Conservation (phyloP, 176 grass and related monocot species). For the Rhynchospora breviuscula region DNA sequence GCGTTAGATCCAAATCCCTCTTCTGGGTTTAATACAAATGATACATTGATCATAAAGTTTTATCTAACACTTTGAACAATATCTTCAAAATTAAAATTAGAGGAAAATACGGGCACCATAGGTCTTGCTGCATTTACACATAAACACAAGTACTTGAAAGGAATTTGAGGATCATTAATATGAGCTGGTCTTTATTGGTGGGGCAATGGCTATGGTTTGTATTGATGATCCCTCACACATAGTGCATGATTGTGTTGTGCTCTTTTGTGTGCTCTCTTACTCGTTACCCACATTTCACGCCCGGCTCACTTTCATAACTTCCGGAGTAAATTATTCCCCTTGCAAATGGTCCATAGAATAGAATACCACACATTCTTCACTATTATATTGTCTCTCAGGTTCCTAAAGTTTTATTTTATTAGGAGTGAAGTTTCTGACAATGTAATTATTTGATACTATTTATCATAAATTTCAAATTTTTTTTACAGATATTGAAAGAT, state of each 20-base stretch:
- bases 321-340: neutral
- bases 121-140: neutral
- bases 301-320: neutral
- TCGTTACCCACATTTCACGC: constrained; percentile 6
- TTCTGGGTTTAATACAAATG: too few species aligned
- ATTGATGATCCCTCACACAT: constrained; percentile 11
- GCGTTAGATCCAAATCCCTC: too few species aligned
- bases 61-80: neutral
- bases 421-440: neutral
- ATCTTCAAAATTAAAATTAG: neutral
- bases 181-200: neutral
- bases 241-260: constrained; percentile 15
- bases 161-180: constrained; percentile 5
- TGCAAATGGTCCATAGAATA: neutral
- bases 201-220: neutral
- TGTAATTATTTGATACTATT: too few species aligned
- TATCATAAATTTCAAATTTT: neutral
- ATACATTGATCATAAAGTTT: too few species aligned
- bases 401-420: neutral
- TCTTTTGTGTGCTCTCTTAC: neutral
- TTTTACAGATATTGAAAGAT: neutral
- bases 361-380: neutral
- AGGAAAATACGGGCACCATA: neutral
- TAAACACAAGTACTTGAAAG: neutral
- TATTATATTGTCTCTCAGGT: neutral